Evolutionary conservation across 2,329 filamentous ascomycete species (phyloP).

Genomic region (Fusarium oxysporum): DNA sequence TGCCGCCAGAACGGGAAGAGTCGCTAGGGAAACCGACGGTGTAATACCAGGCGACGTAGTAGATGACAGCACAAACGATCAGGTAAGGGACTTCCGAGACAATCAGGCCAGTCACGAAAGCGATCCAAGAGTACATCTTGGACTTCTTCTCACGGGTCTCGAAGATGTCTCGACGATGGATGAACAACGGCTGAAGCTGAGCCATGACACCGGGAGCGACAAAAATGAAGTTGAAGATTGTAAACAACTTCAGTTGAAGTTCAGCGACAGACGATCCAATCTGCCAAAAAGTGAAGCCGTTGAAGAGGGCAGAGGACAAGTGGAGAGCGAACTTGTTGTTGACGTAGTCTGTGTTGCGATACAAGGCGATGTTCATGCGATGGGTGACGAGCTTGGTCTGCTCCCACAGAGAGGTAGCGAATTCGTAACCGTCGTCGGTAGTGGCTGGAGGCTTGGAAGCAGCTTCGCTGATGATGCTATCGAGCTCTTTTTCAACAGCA

Average conservation of each 20-base stretch:
- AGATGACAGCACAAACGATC: constrained; percentile 57
- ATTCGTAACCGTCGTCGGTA: constrained; percentile 71
- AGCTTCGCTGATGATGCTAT: constrained; percentile 68
- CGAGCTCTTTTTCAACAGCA: constrained; percentile 70
- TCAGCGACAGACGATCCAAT: constrained; percentile 63
- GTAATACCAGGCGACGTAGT: constrained; percentile 69
- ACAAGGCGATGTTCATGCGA: constrained; percentile 72
- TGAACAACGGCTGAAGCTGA: constrained; percentile 61
- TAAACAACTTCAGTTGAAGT: constrained; percentile 67
- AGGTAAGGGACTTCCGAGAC: constrained; percentile 62
- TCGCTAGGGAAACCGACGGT: constrained; percentile 62
- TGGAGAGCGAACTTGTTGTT: constrained; percentile 72
- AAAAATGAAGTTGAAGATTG: constrained; percentile 73
- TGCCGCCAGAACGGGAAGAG: constrained; percentile 61
- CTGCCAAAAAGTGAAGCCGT: constrained; percentile 72
- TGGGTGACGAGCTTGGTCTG: constrained; percentile 74
- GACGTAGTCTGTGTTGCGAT: constrained; percentile 74
- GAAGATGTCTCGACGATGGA: constrained; percentile 61
- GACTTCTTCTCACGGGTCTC: constrained; percentile 62
- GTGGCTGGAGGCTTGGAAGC: constrained; percentile 56
- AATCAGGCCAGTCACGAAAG: constrained; percentile 66
- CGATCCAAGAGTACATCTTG: constrained; percentile 69
- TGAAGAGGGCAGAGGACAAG: constrained; percentile 66
- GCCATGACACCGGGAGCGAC: constrained; percentile 68
- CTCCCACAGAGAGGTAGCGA: constrained; percentile 73